These are phyloP conservation scores for Curvularia hawaiiensis DNA, from an alignment of 2,329 filamentous ascomycete species.

Conservation along the genomic window DNA sequence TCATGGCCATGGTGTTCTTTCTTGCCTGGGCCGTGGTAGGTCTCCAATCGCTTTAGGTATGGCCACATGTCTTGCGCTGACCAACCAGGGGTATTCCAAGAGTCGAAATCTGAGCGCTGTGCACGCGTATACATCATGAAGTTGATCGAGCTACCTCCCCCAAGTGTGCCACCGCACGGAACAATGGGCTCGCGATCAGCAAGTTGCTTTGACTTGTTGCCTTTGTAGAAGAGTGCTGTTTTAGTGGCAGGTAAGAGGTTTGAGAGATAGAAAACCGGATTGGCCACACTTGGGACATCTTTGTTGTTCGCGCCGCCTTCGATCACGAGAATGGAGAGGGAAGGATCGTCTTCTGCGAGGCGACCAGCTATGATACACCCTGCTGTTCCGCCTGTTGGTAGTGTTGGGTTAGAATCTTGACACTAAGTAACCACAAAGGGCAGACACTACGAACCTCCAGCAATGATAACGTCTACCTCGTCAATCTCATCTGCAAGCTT, in stretches of 20 bases:
- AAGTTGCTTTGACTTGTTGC: slow-evolving; percentile 53
- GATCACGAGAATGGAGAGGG: slow-evolving; percentile 50
- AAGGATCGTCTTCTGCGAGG: slow-evolving; percentile 48
- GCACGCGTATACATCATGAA: slow-evolving; percentile 53
- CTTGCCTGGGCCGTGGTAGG: slow-evolving; percentile 57
- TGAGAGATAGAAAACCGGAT: slow-evolving; percentile 57
- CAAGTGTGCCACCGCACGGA: slow-evolving; percentile 58
- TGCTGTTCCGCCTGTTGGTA: slow-evolving; percentile 38
- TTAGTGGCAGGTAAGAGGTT: slow-evolving; percentile 58
- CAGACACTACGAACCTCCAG: slow-evolving; percentile 48
- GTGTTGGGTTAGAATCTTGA: background rate
- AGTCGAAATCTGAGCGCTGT: slow-evolving; percentile 56
- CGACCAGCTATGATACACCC: slow-evolving; percentile 55
- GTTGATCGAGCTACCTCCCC: slow-evolving; percentile 59
- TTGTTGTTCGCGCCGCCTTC: slow-evolving; percentile 61
- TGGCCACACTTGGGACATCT: slow-evolving; percentile 56
- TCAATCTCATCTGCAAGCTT: slow-evolving; percentile 46
- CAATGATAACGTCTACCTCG: slow-evolving; percentile 59
- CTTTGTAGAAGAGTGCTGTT: slow-evolving; percentile 59
- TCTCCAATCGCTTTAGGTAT: slow-evolving; percentile 63
- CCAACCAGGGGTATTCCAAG: slow-evolving; percentile 61
- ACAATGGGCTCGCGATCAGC: slow-evolving; percentile 54
- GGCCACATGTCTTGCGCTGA: slow-evolving; percentile 58
- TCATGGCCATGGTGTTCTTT: slow-evolving; percentile 57
- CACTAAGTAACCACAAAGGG: background rate